These are phyloP conservation scores for Guillardia theta DNA, from an alignment of 78 protist species.

Conservation along the genomic window DNA sequence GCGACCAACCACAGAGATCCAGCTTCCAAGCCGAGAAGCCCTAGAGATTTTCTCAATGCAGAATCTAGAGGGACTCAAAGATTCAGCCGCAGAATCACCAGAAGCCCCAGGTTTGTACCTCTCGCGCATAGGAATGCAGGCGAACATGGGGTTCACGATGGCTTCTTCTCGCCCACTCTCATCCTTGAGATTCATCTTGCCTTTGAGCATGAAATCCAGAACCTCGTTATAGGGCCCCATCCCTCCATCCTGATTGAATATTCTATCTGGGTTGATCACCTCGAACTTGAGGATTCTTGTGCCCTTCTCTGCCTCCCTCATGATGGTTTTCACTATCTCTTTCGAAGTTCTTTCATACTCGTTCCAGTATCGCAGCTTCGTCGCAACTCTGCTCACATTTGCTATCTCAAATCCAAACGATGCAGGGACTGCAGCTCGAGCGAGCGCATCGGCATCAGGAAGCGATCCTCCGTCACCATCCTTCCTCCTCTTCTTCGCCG, in stretches of 20 bases:
- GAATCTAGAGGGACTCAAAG: background rate
- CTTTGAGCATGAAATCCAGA: constrained; percentile 8
- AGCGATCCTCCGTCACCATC: too few species aligned
- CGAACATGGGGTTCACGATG: background rate
- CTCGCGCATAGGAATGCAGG: background rate
- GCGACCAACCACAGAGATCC: background rate
- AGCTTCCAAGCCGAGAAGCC: background rate
- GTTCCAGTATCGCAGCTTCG: background rate
- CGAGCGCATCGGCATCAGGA: too few species aligned
- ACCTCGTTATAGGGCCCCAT: background rate
- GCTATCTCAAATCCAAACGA: too few species aligned
- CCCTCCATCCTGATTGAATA: background rate
- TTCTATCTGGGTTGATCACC: background rate
- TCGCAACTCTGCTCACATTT: background rate
- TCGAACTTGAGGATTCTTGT: background rate
- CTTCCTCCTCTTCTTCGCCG: too few species aligned
- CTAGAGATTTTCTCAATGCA: background rate
- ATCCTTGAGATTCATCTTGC: too few species aligned
- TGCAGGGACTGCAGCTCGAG: too few species aligned
- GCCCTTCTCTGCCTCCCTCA: background rate
- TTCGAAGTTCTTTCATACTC: background rate
- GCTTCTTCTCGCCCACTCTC: background rate
- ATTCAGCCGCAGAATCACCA: background rate
- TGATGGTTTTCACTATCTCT: background rate
- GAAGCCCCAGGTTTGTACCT: background rate